Conservation (phyloP, 2,329 filamentous ascomycete genomes). For the Teratosphaeriaceae sp. region DNA sequence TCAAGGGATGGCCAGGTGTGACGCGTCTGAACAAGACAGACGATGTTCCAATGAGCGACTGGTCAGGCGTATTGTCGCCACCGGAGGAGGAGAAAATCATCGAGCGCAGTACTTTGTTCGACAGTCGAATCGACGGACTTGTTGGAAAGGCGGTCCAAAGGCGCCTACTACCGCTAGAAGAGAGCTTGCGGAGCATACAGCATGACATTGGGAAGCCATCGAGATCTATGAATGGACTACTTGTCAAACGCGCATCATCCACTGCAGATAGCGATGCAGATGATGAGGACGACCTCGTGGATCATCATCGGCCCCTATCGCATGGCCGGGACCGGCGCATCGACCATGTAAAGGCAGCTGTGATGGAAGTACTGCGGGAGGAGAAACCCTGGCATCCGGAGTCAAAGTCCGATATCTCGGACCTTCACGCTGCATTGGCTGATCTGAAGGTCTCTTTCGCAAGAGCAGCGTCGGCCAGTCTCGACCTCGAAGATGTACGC, state of each 20-base stretch:
- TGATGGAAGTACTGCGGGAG: constrained; percentile 56
- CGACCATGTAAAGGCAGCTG: constrained; percentile 63
- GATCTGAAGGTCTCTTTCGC: constrained; percentile 44
- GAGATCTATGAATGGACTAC: constrained; percentile 51
- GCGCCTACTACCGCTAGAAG: constrained; percentile 73
- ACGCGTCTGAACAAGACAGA: constrained; percentile 57
- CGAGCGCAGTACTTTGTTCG: constrained; percentile 79
- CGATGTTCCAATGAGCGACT: constrained; percentile 72
- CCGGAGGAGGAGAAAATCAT: constrained; percentile 79
- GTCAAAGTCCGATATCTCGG: constrained; percentile 25
- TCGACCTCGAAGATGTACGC: constrained; percentile 39
- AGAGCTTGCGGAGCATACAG: constrained; percentile 69
- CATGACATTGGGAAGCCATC: constrained; percentile 46
- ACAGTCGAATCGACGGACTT: constrained; percentile 79
- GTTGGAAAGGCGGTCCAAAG: constrained; percentile 71
- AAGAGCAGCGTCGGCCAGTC: constrained; percentile 37
- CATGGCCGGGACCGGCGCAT: constrained; percentile 70
- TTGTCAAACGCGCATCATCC: constrained; percentile 33
- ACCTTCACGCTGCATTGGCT: constrained; percentile 41
- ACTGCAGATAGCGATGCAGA: constrained; percentile 81
- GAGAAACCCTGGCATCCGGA: constrained; percentile 19
- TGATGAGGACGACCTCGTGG: constrained; percentile 61
- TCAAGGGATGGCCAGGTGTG: constrained; percentile 35
- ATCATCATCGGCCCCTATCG: constrained; percentile 62
- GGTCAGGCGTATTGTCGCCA: constrained; percentile 80